Percentiles rank a stretch among this genome's conserved stretches.
These are phyloP conservation scores for Fomitopsis serialis DNA, from an alignment of 768 basidiomycete species.

Conservation along the genomic window DNA sequence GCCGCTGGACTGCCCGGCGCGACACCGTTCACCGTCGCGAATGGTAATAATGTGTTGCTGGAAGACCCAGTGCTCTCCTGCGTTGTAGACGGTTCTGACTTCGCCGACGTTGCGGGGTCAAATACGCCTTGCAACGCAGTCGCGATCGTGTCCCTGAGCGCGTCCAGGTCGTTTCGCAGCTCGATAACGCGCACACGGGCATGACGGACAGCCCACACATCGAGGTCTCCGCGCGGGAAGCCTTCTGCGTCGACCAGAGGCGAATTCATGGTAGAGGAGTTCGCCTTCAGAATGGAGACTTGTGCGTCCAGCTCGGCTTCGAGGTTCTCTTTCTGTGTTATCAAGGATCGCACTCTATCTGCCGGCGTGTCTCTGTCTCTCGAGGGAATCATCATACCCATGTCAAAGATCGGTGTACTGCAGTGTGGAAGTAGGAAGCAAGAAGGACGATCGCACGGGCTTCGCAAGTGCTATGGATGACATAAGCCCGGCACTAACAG, in stretches of 20 bases:
- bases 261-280: slow-evolving; percentile 59
- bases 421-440: not conserved
- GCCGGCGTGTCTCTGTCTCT: slow-evolving; percentile 37
- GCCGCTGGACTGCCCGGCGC: slow-evolving; percentile 80
- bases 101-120: slow-evolving; percentile 27
- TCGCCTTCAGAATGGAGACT: slow-evolving; percentile 54
- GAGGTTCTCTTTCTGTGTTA: slow-evolving; percentile 64
- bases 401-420: slow-evolving; percentile 15
- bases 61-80: slow-evolving; percentile 1
- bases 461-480: not conserved
- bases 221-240: slow-evolving; percentile 84
- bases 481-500: too few species aligned
- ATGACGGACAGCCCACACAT: slow-evolving; percentile 71
- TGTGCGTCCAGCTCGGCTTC: slow-evolving; percentile 67
- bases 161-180: slow-evolving; percentile 71
- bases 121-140: slow-evolving; percentile 68
- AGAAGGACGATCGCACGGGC: not conserved
- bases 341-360: slow-evolving; percentile 58
- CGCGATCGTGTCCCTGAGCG: slow-evolving; percentile 60
- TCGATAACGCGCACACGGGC: slow-evolving; percentile 78
- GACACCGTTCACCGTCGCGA: slow-evolving; percentile 80
- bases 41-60: slow-evolving; percentile 35
- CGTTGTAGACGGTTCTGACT: not conserved
- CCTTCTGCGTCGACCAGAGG: slow-evolving; percentile 84
- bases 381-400: slow-evolving; percentile 44